phyloP scores from a whole-genome alignment of 306 rosid species.

The Senna siamea region DNA sequence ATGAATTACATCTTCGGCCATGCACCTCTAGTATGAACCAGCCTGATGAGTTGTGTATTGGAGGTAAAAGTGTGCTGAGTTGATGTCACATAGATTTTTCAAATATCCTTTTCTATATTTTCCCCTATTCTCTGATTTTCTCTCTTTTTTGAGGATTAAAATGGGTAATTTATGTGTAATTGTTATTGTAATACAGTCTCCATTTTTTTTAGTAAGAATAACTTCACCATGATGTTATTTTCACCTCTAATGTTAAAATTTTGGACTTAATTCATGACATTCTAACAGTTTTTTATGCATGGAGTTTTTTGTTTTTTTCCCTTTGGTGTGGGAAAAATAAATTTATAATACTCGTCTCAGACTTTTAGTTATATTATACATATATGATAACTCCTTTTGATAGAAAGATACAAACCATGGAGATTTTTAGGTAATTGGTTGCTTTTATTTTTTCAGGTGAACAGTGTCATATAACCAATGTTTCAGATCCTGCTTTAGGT shows the following conservation, averaged over 20 bases:
- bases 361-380: not conserved
- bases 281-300: not conserved
- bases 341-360: not conserved
- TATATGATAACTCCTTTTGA: constrained; percentile 24
- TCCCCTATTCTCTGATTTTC: not conserved
- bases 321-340: not conserved
- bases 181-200: constrained; percentile 10
- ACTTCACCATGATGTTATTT: not conserved
- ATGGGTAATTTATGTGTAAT: not conserved
- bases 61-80: constrained; percentile 51
- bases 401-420: constrained; percentile 7
- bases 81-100: constrained; percentile 21
- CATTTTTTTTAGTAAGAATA: constrained; percentile 8
- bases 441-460: constrained; percentile 51
- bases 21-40: constrained; percentile 59
- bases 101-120: constrained; percentile 18
- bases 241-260: constrained; percentile 17
- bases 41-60: constrained; percentile 45
- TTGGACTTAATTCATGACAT: not conserved
- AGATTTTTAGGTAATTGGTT: constrained; percentile 24
- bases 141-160: constrained; percentile 4
- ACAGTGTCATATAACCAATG: constrained; percentile 42
- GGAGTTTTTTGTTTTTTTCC: not conserved
- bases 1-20: constrained; percentile 56
- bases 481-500: constrained; percentile 38